phyloP scores from a whole-genome alignment of 148 eudicot species.

The Salicornia ramosissima region DNA sequence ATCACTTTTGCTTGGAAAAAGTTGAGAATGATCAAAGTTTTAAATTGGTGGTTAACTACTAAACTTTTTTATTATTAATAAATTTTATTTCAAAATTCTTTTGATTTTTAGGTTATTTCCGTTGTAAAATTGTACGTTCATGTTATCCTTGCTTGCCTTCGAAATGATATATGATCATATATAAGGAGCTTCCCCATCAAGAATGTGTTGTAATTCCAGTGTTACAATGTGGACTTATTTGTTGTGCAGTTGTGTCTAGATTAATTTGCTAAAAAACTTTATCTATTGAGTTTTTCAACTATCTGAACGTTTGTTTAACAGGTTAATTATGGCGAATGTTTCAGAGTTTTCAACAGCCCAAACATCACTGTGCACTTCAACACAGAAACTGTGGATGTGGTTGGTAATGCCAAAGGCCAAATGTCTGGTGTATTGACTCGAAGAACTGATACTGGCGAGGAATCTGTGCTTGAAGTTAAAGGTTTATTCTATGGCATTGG shows the following conservation, averaged over 20 bases:
- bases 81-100: too few relatives aligned
- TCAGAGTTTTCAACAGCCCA: conserved; percentile 98
- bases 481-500: conserved; percentile 97
- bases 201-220: too few relatives aligned
- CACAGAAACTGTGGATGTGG: conserved; percentile 87
- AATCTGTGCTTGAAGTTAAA: conserved; percentile 78
- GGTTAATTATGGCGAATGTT: conserved; percentile 99
- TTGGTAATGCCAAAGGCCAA: conserved; percentile 85
- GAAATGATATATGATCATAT: too few relatives aligned
- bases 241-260: conserved; percentile 21
- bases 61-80: too few relatives aligned
- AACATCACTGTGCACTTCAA: conserved; percentile 98
- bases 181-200: too few relatives aligned
- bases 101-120: too few relatives aligned
- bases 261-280: conserved; percentile 25
- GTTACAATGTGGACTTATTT: not conserved
- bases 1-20: not conserved
- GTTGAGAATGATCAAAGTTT: not conserved
- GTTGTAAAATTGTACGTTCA: not conserved
- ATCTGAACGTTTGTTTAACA: conserved; percentile 98
- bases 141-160: not conserved
- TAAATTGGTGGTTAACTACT: too few relatives aligned
- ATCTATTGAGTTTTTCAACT: conserved; percentile 69
- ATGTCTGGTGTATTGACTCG: conserved; percentile 81
- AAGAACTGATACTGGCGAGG: conserved; percentile 66